These are phyloP conservation scores for Kodamaea lidongshanica DNA, from an alignment of 805 yeast species.

Conservation along the genomic window DNA sequence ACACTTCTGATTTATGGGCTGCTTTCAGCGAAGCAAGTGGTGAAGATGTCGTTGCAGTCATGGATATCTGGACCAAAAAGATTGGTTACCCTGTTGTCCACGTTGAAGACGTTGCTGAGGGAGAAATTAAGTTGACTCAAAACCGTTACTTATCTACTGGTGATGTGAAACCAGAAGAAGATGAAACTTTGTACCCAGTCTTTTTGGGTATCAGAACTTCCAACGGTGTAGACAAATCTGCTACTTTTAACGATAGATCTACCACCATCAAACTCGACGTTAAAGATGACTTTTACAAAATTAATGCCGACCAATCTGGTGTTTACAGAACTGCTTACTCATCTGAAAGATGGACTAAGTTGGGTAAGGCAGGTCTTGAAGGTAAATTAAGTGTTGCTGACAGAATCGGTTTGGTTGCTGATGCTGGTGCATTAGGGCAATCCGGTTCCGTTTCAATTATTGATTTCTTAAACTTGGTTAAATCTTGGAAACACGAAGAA, in stretches of 20 bases:
- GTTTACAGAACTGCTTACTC: conserved; percentile 69
- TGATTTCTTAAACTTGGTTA: conserved; percentile 52
- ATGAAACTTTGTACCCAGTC: conserved; percentile 62
- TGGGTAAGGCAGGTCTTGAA: conserved; percentile 54
- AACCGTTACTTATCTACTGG: conserved; percentile 71
- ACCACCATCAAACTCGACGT: conserved; percentile 35
- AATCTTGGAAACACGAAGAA: conserved; percentile 53
- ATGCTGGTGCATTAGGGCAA: conserved; percentile 62
- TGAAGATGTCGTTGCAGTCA: conserved; percentile 61
- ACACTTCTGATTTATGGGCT: conserved; percentile 72
- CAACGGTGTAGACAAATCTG: conserved; percentile 54
- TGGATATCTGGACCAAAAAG: conserved; percentile 77
- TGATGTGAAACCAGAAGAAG: conserved; percentile 72
- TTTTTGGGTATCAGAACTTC: conserved; percentile 58
- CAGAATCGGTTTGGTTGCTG: conserved; percentile 76
- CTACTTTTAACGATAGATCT: conserved; percentile 43
- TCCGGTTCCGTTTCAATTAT: conserved; percentile 65
- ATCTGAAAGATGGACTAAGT: conserved; percentile 60
- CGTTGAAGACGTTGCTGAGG: conserved; percentile 50
- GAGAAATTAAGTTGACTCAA: conserved; percentile 54
- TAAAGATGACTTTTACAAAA: conserved; percentile 51
- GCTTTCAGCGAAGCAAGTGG: conserved; percentile 66
- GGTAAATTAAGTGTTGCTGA: conserved; percentile 66
- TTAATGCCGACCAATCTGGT: conserved; percentile 71
- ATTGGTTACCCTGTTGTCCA: conserved; percentile 72